phyloP scores from a whole-genome alignment of 1,284 basidiomycete species.

The Calocybe gambosa region DNA sequence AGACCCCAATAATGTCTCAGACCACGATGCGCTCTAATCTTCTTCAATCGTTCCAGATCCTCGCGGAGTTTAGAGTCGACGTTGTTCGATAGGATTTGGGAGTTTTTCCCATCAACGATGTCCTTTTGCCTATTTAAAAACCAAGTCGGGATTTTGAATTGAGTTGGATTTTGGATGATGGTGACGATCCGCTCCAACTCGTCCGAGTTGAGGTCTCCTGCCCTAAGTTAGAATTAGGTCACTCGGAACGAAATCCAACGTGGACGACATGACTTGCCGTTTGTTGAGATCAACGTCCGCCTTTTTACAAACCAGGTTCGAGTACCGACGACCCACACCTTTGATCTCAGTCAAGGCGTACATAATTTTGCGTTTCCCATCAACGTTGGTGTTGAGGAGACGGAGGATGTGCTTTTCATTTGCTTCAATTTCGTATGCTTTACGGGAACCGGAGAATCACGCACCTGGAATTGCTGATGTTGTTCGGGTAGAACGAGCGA shows the following conservation, averaged over 20 bases:
- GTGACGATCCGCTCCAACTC: slow-evolving; percentile 99
- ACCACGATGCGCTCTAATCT: slow-evolving; percentile 98
- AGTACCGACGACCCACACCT: slow-evolving; percentile 98
- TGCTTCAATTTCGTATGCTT: background rate
- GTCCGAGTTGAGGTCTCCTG: slow-evolving; percentile 42
- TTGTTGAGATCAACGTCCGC: slow-evolving; percentile 99
- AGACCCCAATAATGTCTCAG: slow-evolving; percentile 97
- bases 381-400: slow-evolving; percentile 99
- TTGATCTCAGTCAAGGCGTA: slow-evolving; percentile 98
- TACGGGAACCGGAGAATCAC: slow-evolving; percentile 13
- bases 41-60: slow-evolving; percentile 98
- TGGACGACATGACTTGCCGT: slow-evolving; percentile 62
- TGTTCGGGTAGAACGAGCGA: slow-evolving; percentile 92
- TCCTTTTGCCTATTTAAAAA: slow-evolving; percentile 99
- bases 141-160: slow-evolving; percentile 99
- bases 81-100: slow-evolving; percentile 93
- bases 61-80: slow-evolving; percentile 99
- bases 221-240: slow-evolving; percentile 21
- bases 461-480: slow-evolving; percentile 89
- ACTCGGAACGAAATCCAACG: slow-evolving; percentile 21
- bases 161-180: slow-evolving; percentile 98
- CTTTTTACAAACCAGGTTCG: slow-evolving; percentile 99
- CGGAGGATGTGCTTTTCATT: slow-evolving; percentile 83
- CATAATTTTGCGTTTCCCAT: slow-evolving; percentile 99
- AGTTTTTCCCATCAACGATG: slow-evolving; percentile 96